Base-by-base conservation (phyloP, 2,329 filamentous ascomycete species). In the Arthrocladium fulminans region DNA sequence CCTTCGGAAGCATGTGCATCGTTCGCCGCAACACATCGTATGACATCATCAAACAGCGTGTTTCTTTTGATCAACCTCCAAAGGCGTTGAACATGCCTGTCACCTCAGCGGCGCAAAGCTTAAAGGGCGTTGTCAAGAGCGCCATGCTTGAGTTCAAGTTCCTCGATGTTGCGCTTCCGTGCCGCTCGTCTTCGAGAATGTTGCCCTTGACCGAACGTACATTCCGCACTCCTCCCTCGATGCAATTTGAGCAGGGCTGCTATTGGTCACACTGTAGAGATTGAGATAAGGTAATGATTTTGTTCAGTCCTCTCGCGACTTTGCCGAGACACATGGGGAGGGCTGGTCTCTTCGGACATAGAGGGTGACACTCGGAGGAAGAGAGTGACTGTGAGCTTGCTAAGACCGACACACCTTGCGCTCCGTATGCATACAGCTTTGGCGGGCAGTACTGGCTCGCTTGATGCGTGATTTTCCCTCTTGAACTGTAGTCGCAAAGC, bases 41-140 rank as follows among this genome's bases (percentile, higher is more conserved):
- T 56, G 41, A 66, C 55, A 10, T 62, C 59, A 7, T 58, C 45
- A 13, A 63, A 29, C 2, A 63, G 52, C 6, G 50, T 54, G 48
- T 61, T 58, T 5, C 50, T 51, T 23, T 59, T 61, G 46, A 67
- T 61, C 15, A 63, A 49, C 13, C 57, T 47, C 20, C 63, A 15
- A n/a, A 67, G 45, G 12, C 58, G 53, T 2, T 60, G 54, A 1
- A 60, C 60, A 41, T 64, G 59, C 1, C 57, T 35, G 22, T 54
- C 52, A 10, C 62, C 55, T n/a, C 60, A 57, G 2, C 54, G 55
- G 24, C 60, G 59, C 38, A 68, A 51, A 3, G 56, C 58, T 24
- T 56, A 45, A n/a, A 67, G 42, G 29, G 68, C 51, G 15, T 56
- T 57, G 35, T 60, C 55, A 2, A 67, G 47, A 46, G 67, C 48